Evolutionary conservation across 2,329 filamentous ascomycete species (phyloP), one percentile per base, ranked within the genome.

Genomic region (Huntiella bhutanensis): DNA sequence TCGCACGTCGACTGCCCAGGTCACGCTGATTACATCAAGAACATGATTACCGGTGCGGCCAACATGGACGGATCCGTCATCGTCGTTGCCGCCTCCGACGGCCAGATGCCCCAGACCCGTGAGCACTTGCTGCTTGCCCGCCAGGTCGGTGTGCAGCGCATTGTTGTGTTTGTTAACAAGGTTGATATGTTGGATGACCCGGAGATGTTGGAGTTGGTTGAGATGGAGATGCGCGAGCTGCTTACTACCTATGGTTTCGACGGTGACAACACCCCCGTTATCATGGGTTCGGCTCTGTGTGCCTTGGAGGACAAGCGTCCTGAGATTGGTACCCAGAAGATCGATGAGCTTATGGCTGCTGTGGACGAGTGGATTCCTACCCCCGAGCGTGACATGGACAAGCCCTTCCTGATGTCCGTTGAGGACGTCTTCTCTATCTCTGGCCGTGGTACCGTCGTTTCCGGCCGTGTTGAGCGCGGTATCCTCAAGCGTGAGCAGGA

Each of bases 21-120:
- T 68, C 91, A 98, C 80, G 91, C 91, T 67, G 91, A 98, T 85
- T 98, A 98, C 75, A 96, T 98, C 73, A 98, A 98, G 78, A 98
- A 98, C 80, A 98, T 98, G 91, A 98, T 98, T 65, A 98, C 91
- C 55, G 91, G 91, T 78, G 87, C 91, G 53, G 88, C 92, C 59
- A 93, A 86, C 73, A 98, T 98, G 91, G 91, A 98, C 59, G 91
- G 91, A 59, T 88, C 91, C 59, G 88, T 98, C 62, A 95, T 98
- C 59, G 91, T 98, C 55, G 92, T 98, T 57, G 92, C 92, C 56
- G 91, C 91, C 56, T 94, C 86, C 34, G 91, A 98, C 62, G 91
- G 91, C 62, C 92, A 98, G 71, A 98, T 98, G 91, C 91, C 91
- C 59, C 92, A 98, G 76, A 98, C 91, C 55, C 77, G 91, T 67